Conservation (phyloP, 2,329 filamentous ascomycete species). For the Calonectria crousiana region DNA sequence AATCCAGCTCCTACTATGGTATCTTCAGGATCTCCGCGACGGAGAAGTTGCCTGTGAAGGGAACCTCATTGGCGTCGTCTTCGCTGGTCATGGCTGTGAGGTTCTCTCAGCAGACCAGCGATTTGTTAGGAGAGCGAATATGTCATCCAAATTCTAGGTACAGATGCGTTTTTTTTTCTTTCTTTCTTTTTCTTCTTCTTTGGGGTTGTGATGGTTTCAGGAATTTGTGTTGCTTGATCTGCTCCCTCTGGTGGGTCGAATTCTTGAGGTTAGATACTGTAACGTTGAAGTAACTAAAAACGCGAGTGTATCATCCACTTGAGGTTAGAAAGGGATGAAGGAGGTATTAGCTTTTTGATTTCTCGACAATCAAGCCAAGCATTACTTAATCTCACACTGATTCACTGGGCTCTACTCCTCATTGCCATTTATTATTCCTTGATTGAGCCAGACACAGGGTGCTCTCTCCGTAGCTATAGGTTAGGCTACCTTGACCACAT, state of each 20-base stretch:
- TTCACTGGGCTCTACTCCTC: neutral
- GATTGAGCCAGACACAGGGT: neutral
- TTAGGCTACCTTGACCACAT: neutral
- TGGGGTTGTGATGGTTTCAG: neutral
- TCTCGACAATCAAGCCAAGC: neutral
- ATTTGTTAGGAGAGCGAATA: neutral
- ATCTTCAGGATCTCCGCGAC: neutral
- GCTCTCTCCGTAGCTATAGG: neutral
- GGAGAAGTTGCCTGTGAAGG: too few relatives aligned
- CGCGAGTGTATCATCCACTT: neutral
- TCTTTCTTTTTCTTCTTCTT: too few relatives aligned
- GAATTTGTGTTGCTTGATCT: neutral
- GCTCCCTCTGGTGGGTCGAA: neutral
- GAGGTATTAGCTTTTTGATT: too few relatives aligned
- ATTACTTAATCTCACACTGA: neutral
- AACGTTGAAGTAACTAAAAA: neutral
- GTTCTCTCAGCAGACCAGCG: neutral
- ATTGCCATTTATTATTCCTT: neutral
- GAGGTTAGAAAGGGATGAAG: neutral
- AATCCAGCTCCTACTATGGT: neutral
- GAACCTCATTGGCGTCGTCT: neutral
- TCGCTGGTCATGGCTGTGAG: neutral
- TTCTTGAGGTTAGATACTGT: neutral
- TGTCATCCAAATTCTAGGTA: neutral
- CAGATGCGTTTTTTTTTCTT: too few relatives aligned